Conservation (phyloP, 2,329 filamentous ascomycete genomes). For the Clonostachys chloroleuca region DNA sequence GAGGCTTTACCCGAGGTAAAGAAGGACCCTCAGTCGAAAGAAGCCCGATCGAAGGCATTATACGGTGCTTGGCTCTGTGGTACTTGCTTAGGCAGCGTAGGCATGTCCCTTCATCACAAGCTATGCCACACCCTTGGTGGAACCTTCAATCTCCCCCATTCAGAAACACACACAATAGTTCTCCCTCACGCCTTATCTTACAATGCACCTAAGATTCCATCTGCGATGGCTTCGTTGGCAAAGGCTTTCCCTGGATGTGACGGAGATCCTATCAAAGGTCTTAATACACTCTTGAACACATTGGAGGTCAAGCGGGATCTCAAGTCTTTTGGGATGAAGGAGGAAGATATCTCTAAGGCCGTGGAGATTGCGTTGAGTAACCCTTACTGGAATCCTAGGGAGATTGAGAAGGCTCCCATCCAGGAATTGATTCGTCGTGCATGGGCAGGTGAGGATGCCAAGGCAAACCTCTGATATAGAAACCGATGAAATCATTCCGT, state of each 20-base stretch:
- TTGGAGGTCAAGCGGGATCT: constrained; percentile 47
- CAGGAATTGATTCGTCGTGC: constrained; percentile 53
- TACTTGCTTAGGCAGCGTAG: constrained; percentile 52
- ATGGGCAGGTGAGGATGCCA: constrained; percentile 55
- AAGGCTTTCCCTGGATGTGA: constrained; percentile 49
- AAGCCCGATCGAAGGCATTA: constrained; percentile 39
- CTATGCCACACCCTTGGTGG: constrained; percentile 63
- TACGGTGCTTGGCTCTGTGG: constrained; percentile 65
- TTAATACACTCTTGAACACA: constrained; percentile 51
- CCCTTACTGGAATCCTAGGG: constrained; percentile 55
- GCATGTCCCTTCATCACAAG: constrained; percentile 65
- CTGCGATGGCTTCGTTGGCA: constrained; percentile 47
- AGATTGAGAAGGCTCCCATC: constrained; percentile 44
- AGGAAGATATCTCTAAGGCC: constrained; percentile 55
- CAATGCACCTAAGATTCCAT: constrained; percentile 50
- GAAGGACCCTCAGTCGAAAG: constrained; percentile 30
- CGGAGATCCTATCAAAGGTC: constrained; percentile 51
- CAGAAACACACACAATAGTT: constrained; percentile 60
- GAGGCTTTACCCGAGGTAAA: constrained; percentile 47
- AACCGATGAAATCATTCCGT: too few relatives aligned
- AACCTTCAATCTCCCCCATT: constrained; percentile 59
- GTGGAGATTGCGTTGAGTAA: constrained; percentile 54
- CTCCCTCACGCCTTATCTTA: constrained; percentile 60
- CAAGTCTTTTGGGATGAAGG: constrained; percentile 53
- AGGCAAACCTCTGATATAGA: constrained; percentile 11